phyloP scores from a whole-genome alignment of 208 protist genomes.

The Acanthamoeba castellanii region DNA sequence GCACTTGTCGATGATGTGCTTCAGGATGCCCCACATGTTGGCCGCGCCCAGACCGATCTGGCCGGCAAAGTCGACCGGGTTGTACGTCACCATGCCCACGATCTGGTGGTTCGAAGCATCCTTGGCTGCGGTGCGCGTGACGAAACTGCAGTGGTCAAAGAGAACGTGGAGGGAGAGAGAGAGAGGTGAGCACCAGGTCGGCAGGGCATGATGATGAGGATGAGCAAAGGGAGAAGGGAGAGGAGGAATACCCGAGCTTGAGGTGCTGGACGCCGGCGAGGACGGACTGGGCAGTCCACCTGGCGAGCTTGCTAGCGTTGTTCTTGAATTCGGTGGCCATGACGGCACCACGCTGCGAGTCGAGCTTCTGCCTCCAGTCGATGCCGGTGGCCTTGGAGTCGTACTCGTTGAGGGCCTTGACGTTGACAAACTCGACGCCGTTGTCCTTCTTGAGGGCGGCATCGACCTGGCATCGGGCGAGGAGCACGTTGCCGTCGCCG shows the following conservation, averaged over 20 bases:
- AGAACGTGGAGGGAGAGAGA: neutral
- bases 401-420: conserved; percentile 88
- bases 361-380: conserved; percentile 88
- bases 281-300: conserved; percentile 84
- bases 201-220: neutral
- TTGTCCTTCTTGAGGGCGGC: conserved; percentile 20
- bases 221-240: neutral
- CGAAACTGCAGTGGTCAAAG: neutral
- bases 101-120: conserved; percentile 76
- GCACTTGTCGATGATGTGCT: conserved; percentile 82
- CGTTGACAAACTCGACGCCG: conserved; percentile 72
- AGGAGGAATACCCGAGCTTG: conserved; percentile 85
- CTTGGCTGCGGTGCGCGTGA: neutral
- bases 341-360: conserved; percentile 86
- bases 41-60: conserved; percentile 86
- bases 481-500: conserved; percentile 82
- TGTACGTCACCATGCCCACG: conserved; percentile 78
- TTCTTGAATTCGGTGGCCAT: conserved; percentile 90
- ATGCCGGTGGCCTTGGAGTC: conserved; percentile 79
- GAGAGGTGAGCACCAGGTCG: neutral
- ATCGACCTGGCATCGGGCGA: conserved; percentile 82
- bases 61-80: conserved; percentile 81
- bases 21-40: conserved; percentile 88
- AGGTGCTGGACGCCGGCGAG: conserved; percentile 83
- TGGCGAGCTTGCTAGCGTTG: conserved; percentile 87